phyloP scores from a whole-genome alignment of 2,329 filamentous ascomycete species.

The Nemania sp. region DNA sequence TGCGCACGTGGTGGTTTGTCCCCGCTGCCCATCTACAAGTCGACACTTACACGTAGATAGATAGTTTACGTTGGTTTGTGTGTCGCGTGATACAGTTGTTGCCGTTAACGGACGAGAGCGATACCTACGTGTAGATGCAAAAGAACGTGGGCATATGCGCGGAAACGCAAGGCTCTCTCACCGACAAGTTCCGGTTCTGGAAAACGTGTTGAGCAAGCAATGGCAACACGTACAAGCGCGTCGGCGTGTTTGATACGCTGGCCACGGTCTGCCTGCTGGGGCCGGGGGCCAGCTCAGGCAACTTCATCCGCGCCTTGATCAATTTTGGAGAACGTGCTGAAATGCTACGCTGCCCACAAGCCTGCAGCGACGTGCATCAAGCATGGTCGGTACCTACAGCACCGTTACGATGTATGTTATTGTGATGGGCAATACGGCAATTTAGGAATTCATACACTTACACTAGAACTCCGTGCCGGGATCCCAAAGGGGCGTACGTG shows the following conservation, averaged over 20 bases:
- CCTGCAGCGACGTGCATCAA: neutral
- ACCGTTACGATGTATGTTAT: neutral
- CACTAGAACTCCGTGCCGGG: no score
- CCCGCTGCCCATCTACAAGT: no score
- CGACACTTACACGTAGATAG: neutral
- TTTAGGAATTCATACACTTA: no score
- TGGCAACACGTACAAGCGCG: slow-evolving; percentile 13
- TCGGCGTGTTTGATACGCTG: slow-evolving; percentile 12
- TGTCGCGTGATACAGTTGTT: no score
- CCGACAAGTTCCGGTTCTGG: slow-evolving; percentile 5
- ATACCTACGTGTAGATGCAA: no score
- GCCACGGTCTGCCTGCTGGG: no score
- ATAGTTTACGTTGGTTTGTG: neutral
- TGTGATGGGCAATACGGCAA: slow-evolving; percentile 7
- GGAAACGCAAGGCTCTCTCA: slow-evolving; percentile 1
- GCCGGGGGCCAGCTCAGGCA: no score
- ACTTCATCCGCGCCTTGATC: slow-evolving; percentile 1
- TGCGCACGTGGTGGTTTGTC: neutral
- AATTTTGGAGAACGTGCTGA: neutral
- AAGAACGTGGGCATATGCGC: neutral
- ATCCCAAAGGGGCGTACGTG: no score
- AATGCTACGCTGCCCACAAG: neutral
- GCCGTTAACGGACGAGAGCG: no score
- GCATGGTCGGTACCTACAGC: neutral
- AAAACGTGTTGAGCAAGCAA: slow-evolving; percentile 19